A percentile compares a stretch with the other conserved stretches of the same genome.
These are phyloP conservation scores for Lathyrus sativus DNA, from an alignment of 306 rosid species.

Conservation along the genomic window DNA sequence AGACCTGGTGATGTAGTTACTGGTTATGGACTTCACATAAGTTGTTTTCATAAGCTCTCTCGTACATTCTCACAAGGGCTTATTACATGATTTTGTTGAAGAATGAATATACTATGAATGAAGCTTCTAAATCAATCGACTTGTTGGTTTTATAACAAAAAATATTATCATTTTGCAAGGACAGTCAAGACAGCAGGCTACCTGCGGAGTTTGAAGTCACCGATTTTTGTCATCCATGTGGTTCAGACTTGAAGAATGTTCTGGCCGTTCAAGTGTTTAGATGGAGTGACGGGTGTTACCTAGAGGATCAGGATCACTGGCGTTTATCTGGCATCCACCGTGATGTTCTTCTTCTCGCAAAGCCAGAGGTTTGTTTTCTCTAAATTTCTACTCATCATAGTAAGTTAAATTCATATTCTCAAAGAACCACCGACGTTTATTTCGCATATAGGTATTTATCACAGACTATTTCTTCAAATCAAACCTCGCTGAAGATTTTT, in stretches of 20 bases:
- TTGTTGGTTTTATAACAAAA: conserved; percentile 34
- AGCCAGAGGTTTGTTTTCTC: conserved; percentile 71
- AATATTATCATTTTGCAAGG: conserved; percentile 48
- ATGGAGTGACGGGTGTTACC: conserved; percentile 98
- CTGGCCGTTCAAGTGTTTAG: conserved; percentile 90
- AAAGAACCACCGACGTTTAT: background rate
- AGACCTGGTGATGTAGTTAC: background rate
- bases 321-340: conserved; percentile 94
- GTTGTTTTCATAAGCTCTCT: background rate
- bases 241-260: conserved; percentile 65
- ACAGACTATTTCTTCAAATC: conserved; percentile 87
- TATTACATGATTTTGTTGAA: conserved; percentile 6
- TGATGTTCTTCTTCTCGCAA: conserved; percentile 86
- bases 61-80: background rate
- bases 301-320: conserved; percentile 99
- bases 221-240: conserved; percentile 77
- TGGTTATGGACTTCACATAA: background rate
- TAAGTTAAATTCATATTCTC: conserved; percentile 16
- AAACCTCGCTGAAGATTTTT: conserved; percentile 69
- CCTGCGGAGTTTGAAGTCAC: conserved; percentile 97
- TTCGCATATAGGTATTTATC: conserved; percentile 67
- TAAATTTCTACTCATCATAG: conserved; percentile 19
- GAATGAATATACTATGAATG: conserved; percentile 5
- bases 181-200: conserved; percentile 94
- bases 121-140: conserved; percentile 28